phyloP scores from a whole-genome alignment of 352 stramenopile species.

The Thalassiosira ordinaria region DNA sequence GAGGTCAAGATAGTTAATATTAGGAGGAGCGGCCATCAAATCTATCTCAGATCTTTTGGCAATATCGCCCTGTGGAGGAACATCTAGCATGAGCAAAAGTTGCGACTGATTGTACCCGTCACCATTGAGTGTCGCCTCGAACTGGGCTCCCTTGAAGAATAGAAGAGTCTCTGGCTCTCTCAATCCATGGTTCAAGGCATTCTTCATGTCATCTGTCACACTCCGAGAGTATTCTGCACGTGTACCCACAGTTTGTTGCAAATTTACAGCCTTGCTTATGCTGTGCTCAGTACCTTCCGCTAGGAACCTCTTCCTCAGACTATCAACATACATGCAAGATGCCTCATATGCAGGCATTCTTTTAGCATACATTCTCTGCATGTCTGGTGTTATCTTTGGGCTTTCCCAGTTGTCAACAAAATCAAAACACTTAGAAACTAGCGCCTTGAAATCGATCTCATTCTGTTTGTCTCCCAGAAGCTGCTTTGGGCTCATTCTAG shows the following conservation, averaged over 20 bases:
- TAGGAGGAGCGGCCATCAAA: constrained; percentile 21
- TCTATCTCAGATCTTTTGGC: background rate
- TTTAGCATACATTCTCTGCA: constrained; percentile 44
- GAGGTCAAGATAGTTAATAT: background rate
- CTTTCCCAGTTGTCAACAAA: constrained; percentile 32
- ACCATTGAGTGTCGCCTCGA: constrained; percentile 44
- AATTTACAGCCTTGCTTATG: constrained; percentile 21
- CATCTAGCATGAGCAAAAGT: constrained; percentile 31
- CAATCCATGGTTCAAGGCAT: constrained; percentile 27
- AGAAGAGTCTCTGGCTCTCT: constrained; percentile 40
- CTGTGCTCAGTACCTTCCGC: constrained; percentile 3
- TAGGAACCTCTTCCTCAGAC: constrained; percentile 5
- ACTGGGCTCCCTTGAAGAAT: constrained; percentile 41
- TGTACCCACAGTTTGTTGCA: constrained; percentile 9
- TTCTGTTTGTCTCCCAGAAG: constrained; percentile 9
- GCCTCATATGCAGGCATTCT: constrained; percentile 33
- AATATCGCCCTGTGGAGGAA: constrained; percentile 19
- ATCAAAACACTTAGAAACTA: constrained; percentile 15
- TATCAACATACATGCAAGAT: constrained; percentile 24
- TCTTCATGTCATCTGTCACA: constrained; percentile 4
- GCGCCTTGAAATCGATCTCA: constrained; percentile 19
- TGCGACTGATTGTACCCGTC: constrained; percentile 39
- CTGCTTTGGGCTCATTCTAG: constrained; percentile 27
- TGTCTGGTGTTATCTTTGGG: background rate
- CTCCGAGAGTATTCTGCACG: constrained; percentile 7